phyloP scores from a whole-genome alignment of 257 asterid genomes.

The Solanum sejunctum region DNA sequence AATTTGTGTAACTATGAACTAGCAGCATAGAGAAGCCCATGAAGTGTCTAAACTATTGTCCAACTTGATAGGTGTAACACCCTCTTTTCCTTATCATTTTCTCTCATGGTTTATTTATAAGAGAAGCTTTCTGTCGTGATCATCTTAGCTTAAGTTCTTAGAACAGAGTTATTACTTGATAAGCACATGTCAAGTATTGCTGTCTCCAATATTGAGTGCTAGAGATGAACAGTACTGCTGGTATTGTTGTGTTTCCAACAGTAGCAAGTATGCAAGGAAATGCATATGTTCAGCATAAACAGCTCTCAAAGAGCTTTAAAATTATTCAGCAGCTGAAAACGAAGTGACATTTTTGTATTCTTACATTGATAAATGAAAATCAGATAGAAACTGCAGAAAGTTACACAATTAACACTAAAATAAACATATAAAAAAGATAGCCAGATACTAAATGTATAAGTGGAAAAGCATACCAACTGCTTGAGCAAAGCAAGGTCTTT shows the following conservation, averaged over 20 bases:
- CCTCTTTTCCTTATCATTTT: background rate
- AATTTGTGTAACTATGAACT: background rate
- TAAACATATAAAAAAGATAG: background rate
- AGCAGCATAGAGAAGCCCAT: background rate
- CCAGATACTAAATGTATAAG: background rate
- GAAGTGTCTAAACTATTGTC: background rate
- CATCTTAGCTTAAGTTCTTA: background rate
- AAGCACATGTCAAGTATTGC: background rate
- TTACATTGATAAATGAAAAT: background rate
- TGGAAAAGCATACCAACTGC: constrained; percentile 65
- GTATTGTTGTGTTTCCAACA: background rate
- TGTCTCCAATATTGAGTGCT: background rate
- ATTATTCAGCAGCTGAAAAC: background rate
- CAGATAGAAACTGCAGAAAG: background rate
- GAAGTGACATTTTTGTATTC: background rate
- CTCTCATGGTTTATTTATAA: background rate
- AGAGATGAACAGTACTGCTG: background rate
- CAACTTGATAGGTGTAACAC: background rate
- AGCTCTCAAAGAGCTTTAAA: background rate
- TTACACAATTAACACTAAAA: background rate
- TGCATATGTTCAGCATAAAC: background rate
- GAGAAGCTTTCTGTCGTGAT: background rate
- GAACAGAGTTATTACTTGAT: background rate
- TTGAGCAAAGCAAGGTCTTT: constrained; percentile 77
- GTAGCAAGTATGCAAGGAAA: background rate